Conservation (phyloP, 768 basidiomycete genomes). For the Mycena indigotica region DNA sequence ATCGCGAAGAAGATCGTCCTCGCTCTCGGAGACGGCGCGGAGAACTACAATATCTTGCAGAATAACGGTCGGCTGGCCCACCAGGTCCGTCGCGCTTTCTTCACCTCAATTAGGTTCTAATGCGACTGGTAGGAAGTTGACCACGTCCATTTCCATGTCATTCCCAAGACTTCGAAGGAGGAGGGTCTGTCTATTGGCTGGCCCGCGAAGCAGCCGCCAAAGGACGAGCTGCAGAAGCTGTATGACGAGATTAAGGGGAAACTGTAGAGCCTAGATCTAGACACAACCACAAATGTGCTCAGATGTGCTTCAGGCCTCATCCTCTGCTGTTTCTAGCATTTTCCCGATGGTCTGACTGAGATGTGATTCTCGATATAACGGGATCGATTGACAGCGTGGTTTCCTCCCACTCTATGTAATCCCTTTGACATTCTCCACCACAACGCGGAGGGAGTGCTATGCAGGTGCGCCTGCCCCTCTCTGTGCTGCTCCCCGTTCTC, state of each 20-base stretch:
- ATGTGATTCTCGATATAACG: too few species aligned
- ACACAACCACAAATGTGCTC: too few species aligned
- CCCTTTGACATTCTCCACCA: too few species aligned
- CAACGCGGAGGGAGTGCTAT: too few species aligned
- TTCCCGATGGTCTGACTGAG: too few species aligned
- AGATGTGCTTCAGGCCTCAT: too few species aligned
- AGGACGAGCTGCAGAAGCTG: conserved; percentile 63
- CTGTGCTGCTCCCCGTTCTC: too few species aligned
- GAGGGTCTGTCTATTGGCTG: conserved; percentile 84
- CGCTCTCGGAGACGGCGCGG: conserved; percentile 56
- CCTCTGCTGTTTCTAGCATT: too few species aligned
- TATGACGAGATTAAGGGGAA: conserved; percentile 62
- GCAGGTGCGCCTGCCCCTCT: too few species aligned
- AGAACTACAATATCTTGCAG: conserved; percentile 87
- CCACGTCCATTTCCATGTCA: conserved; percentile 93
- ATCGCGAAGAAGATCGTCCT: conserved; percentile 86
- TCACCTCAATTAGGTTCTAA: neutral
- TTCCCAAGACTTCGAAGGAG: conserved; percentile 77
- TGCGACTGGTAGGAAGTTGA: conserved; percentile 57
- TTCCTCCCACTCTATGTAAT: too few species aligned
- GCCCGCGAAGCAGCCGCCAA: conserved; percentile 62
- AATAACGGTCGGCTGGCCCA: conserved; percentile 61
- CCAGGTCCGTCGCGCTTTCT: conserved; percentile 41
- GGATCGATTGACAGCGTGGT: too few species aligned
- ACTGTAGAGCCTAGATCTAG: conserved; percentile 46